Evolutionary conservation across 139 green algal species (phyloP), one percentile per base, ranked within the genome.

Genomic region (Nannochloris sp.): DNA sequence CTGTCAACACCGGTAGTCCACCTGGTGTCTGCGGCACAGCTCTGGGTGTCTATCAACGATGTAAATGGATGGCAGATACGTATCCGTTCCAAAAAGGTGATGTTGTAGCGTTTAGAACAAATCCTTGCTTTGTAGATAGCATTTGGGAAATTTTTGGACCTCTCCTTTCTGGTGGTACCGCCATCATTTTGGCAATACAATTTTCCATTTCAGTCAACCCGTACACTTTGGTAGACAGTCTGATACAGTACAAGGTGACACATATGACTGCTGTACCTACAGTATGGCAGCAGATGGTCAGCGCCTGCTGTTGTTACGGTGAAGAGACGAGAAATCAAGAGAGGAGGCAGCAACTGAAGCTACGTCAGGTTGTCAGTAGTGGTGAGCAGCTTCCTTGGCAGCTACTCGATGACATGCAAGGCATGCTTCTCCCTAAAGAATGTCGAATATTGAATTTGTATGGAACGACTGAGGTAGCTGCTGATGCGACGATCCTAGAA

Each of bases 111-210:
- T 79, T 86, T 65, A 72, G 66, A 37, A 89, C 77, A 3, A 33
- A 67, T 4, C 46, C 68, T 37, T 60, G 35, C 19, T 89, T 89
- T 67, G 83, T 89, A 3, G 83, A 89, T 67, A 47, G 67, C 7
- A 3, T 87, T 0, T 83, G 72, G 70, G 64, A 90, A 76, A 39
- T 87, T 19, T 74, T 89, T 60, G 81, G 54, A 2, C 81, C 83
- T 2, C 57, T 89, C 23, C 42, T 87, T 51, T 51, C 31, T 24
- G 63, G 73, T 33, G 48, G 60, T n/a, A 27, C 65, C 7, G 55
- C 67, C 15, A 30, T 72, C 31, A 44, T 24, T 6, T 24, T 64
- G 30, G 14, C n/a, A n/a, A 38, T 73, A 37, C 66, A 59, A 4
- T 38, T 60, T 60, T 65, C 72, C 62, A 0, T 54, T 15, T 54